Evolutionary conservation across 2,329 filamentous ascomycete genomes (phyloP).

Genomic region (Fusarium kyushuense): DNA sequence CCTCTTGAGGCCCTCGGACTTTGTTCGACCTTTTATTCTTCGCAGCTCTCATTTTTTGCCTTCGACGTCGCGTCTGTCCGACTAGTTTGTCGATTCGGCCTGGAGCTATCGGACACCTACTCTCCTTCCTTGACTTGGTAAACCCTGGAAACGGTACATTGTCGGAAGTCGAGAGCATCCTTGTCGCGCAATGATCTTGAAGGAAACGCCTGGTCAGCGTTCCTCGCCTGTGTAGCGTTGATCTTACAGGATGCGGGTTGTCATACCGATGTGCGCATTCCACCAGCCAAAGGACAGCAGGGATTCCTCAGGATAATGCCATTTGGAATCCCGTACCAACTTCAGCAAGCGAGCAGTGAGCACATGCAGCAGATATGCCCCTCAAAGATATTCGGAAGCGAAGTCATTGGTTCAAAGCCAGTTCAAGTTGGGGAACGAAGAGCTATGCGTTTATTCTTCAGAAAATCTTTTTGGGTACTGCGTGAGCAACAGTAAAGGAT

Average conservation of each 20-base stretch:
- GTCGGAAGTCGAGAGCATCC: conserved; percentile 71
- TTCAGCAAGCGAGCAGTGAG: conserved; percentile 67
- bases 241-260: conserved; percentile 43
- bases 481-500: conserved; percentile 15
- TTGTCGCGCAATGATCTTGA: conserved; percentile 61
- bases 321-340: conserved; percentile 39
- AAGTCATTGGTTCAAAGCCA: conserved; percentile 13
- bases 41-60: conserved; percentile 54
- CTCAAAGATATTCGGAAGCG: conserved; percentile 22
- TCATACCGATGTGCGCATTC: conserved; percentile 36
- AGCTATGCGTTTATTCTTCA: not conserved
- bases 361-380: conserved; percentile 48
- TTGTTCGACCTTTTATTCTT: conserved; percentile 71
- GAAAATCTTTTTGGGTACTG: conserved; percentile 10
- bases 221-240: conserved; percentile 46
- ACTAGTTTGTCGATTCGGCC: conserved; percentile 38
- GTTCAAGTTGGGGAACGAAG: conserved; percentile 7
- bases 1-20: conserved; percentile 74
- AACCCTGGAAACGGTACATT: conserved; percentile 50
- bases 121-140: conserved; percentile 51
- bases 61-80: conserved; percentile 46
- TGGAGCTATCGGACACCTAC: conserved; percentile 46
- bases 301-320: conserved; percentile 48
- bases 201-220: conserved; percentile 67
- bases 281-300: conserved; percentile 38